Evolutionary conservation across 345 rosid genomes (phyloP), one percentile per base, ranked within the genome.

Genomic region (Gossypium ekmanianum): DNA sequence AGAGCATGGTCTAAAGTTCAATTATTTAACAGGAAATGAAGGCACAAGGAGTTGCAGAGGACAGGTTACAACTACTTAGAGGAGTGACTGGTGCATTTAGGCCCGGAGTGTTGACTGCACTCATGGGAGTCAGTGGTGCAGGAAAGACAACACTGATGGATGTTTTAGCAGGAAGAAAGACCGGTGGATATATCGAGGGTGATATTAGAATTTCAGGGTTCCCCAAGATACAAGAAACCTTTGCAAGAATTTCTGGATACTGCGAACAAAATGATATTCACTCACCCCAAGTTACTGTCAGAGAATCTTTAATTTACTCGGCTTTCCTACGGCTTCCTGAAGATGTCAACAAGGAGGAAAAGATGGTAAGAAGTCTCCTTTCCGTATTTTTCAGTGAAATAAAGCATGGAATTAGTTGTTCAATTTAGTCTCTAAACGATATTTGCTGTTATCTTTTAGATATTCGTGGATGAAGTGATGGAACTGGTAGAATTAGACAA

Each of bases 131-230:
- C 24, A 91, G 97, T 77, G 97, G 97, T 79, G 98, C 97, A 11
- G 98, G 97, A 77, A 94, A 94, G 88, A 94, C 97, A 0, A 92
- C 97, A 12, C 72, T 94, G 84, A 92, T 94, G 97, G 97, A 94
- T 88, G 97, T 92, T 86, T 81, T 94, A 52, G 94, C 97, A 0
- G 98, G 98, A 76, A 80, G 98, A 77, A 94, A 92, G 75, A 91
- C 95, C 0, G 92, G 94, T 69, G 94, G 98, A 73, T 94, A 91
- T 76, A 81, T 94, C 2, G 97, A 94, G 73, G 98, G 98, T n/a
- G 97, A 91, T 54, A 76, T 94, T 34, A 86, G 89, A 83, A 94
- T 94, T 72, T 94, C 97, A 0, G 97, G 98, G 34, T 94, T 80
- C 74, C 88, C 89, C 29, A 91, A 91, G 89, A 88, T 85, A 47